Evolutionary conservation across 768 basidiomycete species (phyloP), one percentile per base, ranked within the genome.

Genomic region (Galerina marginata): DNA sequence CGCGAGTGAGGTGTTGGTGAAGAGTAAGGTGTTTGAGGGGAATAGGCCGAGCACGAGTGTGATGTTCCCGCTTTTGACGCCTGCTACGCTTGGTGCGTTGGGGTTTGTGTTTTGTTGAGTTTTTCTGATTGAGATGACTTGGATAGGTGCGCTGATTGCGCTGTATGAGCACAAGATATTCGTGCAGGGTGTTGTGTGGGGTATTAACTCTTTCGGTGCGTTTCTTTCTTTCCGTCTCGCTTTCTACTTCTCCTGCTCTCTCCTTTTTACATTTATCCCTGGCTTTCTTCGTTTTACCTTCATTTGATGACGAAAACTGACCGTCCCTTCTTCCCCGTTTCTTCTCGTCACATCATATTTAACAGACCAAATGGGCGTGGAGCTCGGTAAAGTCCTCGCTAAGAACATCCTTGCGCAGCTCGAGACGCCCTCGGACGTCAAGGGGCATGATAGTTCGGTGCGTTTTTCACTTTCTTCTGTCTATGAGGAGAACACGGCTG

Each of bases 141-240:
- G 12, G 49, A 26, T 63, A 83, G 83, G 87, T 44, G 89, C 95
- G 2, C 79, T 97, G 56, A 91, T 97, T 71, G 93, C 91, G 14
- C 70, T 97, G 64, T 97, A 96, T 72, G 95, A 99, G 77, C 97
- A 99, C 83, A 99, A 99, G 83, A 97, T 99, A 72, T 98, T 98
- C 76, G 91, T 92, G 0, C 97, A 99, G 74, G 97, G 97, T 72
- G 90, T 92, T 46, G 83, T 99, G 59, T 99, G 95, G 96, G 96
- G 96, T 25, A 96, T 99, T 82, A 99, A 99, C 82, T 95, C 94
- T 3, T 99, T 94, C 73, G 96, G 93, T 93, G 54, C 37, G 85
- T 74, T n/a, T 6, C n/a, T n/a, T n/a, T n/a, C n/a, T n/a, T n/a
- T n/a, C n/a, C n/a, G n/a, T n/a, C n/a, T n/a, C n/a, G n/a, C n/a